Evolutionary conservation across 2,329 filamentous ascomycete genomes (phyloP), one percentile per base, ranked within the genome.

Genomic region (Ilyonectria destructans): DNA sequence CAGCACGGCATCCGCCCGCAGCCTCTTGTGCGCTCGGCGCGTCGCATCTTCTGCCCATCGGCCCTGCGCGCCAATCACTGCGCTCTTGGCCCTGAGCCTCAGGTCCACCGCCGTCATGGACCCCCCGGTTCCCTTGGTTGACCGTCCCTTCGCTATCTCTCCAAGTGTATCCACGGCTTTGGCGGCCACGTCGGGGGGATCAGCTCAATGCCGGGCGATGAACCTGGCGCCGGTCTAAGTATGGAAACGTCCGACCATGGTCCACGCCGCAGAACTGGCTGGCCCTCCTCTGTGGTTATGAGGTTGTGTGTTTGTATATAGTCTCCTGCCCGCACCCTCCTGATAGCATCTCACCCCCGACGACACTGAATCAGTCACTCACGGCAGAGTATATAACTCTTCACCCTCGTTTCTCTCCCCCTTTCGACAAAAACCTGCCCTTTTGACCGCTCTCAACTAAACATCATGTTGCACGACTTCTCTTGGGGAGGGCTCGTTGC

Each of bases 401-500:
- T 46, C 48, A 29, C 37, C 31, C 19, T 48, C 55, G 45, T 51
- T 43, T 29, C 35, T 55, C n/a, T 33, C 35, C 31, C 6, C 26
- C 37, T 35, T 46, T 60, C 29, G 17, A 49, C 40, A 52, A 56
- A 17, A 40, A 31, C 21, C n/a, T 35, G n/a, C 10, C 17, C 59
- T 4, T 57, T 23, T 35, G 31, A 54, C 19, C 31, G n/a, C 12
- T 9, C 31, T 35, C 54, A 59, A 64, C 60, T 51, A 15, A 65
- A 15, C 68, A 74, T 60, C n/a, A 77, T 77, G 75, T 60, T 72
- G 48, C 62, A 65, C 46, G 23, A 75, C 49, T 70, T 73, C 48
- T 72, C 72, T 10, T 77, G 75, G 73, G 68, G 65, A 65, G 65
- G 69, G 33, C 66, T 75, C 48, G 54, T 77, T 40, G 64, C 71